Evolutionary conservation across 2,329 filamentous ascomycete species (phyloP).

Genomic region (Remersonia thermophila): DNA sequence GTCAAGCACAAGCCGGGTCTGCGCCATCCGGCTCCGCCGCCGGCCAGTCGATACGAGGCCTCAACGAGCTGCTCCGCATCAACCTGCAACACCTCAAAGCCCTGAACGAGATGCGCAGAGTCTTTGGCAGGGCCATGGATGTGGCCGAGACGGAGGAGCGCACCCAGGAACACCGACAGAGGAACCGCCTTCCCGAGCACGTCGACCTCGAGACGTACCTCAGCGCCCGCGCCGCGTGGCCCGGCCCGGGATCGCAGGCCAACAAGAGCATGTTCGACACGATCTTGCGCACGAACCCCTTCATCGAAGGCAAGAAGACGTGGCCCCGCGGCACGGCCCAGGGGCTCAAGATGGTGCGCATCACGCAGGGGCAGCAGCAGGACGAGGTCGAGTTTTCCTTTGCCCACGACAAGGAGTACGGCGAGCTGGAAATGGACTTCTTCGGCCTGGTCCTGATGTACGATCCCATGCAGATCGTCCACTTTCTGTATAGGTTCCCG

Average conservation of each 20-base stretch:
- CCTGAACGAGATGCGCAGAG: conserved; percentile 72
- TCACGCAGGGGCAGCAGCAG: conserved; percentile 26
- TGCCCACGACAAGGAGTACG: conserved; percentile 62
- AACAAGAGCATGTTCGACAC: conserved; percentile 58
- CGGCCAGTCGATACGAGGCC: conserved; percentile 4
- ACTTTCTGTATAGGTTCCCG: conserved; percentile 60
- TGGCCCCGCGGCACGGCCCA: conserved; percentile 73
- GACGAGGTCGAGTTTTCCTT: conserved; percentile 60
- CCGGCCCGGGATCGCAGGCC: conserved; percentile 35
- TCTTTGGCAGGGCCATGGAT: conserved; percentile 46
- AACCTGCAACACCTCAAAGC: conserved; percentile 66
- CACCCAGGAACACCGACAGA: conserved; percentile 26
- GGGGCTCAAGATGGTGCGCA: conserved; percentile 67
- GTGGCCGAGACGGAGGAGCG: conserved; percentile 39
- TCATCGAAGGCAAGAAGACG: conserved; percentile 74
- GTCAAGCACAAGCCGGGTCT: conserved; percentile 6
- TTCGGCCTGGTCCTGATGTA: conserved; percentile 68
- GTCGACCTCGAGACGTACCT: conserved; percentile 47
- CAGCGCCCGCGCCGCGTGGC: conserved; percentile 15
- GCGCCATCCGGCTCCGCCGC: conserved; percentile 1
- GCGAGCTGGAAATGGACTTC: conserved; percentile 63
- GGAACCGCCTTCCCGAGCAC: conserved; percentile 29
- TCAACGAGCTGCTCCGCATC: conserved; percentile 30
- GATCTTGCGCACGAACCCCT: conserved; percentile 64
- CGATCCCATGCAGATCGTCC: conserved; percentile 71